A percentile compares a stretch with the other conserved stretches of the same genome.
These are phyloP conservation scores for Flaveria linearis DNA, from an alignment of 129 eudicot species.

Conservation along the genomic window DNA sequence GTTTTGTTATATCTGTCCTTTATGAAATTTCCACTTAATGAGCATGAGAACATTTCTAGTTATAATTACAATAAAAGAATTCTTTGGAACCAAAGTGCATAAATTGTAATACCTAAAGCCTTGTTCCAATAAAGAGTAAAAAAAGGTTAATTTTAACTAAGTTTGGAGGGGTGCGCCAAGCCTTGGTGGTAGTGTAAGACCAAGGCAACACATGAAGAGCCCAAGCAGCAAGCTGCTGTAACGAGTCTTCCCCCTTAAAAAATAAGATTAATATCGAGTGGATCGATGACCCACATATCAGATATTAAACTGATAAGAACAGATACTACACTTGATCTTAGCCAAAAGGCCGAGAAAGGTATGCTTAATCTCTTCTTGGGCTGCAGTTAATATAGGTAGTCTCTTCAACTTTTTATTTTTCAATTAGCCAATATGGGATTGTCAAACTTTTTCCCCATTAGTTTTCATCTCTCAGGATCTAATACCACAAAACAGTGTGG, in stretches of 20 bases:
- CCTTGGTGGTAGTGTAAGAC: slow-evolving; percentile 27
- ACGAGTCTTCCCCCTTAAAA: slow-evolving; percentile 16
- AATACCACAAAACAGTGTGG: neutral
- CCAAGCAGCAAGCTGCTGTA: slow-evolving; percentile 28
- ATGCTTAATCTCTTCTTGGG: neutral
- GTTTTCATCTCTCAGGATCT: neutral
- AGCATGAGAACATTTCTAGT: no score
- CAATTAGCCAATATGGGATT: neutral
- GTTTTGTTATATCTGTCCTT: no score
- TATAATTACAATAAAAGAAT: no score
- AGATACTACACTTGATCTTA: slow-evolving; percentile 21
- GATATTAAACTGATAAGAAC: slow-evolving; percentile 30
- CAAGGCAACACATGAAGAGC: slow-evolving; percentile 9
- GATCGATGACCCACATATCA: slow-evolving; percentile 32
- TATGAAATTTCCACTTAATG: no score
- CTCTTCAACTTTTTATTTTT: neutral
- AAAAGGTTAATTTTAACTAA: neutral
- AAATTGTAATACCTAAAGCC: no score
- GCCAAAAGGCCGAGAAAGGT: slow-evolving; percentile 21
- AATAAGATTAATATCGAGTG: slow-evolving; percentile 31
- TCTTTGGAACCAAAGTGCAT: no score
- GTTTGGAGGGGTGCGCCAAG: slow-evolving; percentile 21
- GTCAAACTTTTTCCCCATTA: no score
- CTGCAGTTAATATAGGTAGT: neutral
- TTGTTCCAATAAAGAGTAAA: no score